These are phyloP conservation scores for Chionographis japonica DNA, from an alignment of 106 monocot genomes.

Conservation along the genomic window DNA sequence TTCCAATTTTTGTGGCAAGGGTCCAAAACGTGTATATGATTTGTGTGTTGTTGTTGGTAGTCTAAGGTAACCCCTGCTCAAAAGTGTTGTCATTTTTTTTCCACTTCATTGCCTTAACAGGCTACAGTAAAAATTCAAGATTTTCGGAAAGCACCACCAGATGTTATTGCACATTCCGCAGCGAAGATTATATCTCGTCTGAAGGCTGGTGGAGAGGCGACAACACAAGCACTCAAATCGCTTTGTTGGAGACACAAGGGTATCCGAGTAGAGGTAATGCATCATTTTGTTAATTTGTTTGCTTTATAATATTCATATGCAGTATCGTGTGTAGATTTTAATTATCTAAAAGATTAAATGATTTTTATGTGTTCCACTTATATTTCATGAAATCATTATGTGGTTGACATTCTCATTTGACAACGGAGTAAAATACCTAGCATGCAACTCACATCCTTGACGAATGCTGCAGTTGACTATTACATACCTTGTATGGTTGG, in stretches of 20 bases:
- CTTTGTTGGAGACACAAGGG: conserved; percentile 75
- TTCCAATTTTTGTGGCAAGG: too few species aligned
- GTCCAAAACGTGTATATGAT: too few species aligned
- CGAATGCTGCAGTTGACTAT: too few species aligned
- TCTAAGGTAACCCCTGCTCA: background rate
- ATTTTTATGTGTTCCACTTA: too few species aligned
- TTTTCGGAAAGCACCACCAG: conserved; percentile 62
- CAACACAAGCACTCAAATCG: conserved; percentile 64
- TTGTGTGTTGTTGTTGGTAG: too few species aligned
- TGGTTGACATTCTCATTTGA: too few species aligned
- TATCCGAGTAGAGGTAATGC: conserved; percentile 78
- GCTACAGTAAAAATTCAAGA: conserved; percentile 61
- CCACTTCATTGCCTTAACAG: conserved; percentile 21
- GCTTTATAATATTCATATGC: background rate
- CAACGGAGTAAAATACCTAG: too few species aligned
- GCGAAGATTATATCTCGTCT: conserved; percentile 79
- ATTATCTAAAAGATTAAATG: too few species aligned
- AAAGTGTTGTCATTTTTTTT: background rate
- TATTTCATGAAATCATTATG: too few species aligned
- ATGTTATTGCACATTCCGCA: conserved; percentile 70
- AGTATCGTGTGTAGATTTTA: background rate
- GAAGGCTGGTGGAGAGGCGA: conserved; percentile 75
- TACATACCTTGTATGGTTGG: too few species aligned
- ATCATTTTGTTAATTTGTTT: too few species aligned
- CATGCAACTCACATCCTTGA: too few species aligned